phyloP scores from a whole-genome alignment of 164 flowering plant species.

The Magnolia changhungtana region DNA sequence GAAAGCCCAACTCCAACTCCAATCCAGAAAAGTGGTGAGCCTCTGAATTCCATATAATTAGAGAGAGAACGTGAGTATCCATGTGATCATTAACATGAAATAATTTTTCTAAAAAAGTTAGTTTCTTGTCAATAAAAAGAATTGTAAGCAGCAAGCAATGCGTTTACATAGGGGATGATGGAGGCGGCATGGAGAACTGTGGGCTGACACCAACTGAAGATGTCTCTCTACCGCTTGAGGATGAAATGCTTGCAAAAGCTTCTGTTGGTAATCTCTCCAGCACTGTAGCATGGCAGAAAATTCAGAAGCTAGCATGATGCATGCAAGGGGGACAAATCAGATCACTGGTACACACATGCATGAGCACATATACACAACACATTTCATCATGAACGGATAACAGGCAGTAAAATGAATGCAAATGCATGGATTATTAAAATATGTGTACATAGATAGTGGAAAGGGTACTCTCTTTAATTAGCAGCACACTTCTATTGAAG shows the following conservation, averaged over 20 bases:
- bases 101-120: neutral
- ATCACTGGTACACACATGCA: neutral
- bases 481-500: no score
- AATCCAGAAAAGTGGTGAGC: conserved; percentile 94
- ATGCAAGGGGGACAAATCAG: neutral
- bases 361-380: neutral
- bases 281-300: conserved; percentile 9
- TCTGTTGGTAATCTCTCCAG: conserved; percentile 23
- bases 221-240: conserved; percentile 50
- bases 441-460: no score
- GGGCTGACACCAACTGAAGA: conserved; percentile 76
- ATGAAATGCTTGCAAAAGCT: conserved; percentile 56
- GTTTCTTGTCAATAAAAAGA: neutral
- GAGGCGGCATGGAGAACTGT: conserved; percentile 45
- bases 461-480: no score
- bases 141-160: neutral
- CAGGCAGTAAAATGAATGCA: no score
- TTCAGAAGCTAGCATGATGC: neutral
- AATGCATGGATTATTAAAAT: no score
- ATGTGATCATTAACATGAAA: neutral
- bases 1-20: conserved; percentile 94
- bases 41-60: conserved; percentile 37
- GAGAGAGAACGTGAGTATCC: neutral
- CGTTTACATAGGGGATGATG: conserved; percentile 62
- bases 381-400: neutral